Conservation (phyloP, 2,329 filamentous ascomycete species). For the Dactylellina cionopaga region DNA sequence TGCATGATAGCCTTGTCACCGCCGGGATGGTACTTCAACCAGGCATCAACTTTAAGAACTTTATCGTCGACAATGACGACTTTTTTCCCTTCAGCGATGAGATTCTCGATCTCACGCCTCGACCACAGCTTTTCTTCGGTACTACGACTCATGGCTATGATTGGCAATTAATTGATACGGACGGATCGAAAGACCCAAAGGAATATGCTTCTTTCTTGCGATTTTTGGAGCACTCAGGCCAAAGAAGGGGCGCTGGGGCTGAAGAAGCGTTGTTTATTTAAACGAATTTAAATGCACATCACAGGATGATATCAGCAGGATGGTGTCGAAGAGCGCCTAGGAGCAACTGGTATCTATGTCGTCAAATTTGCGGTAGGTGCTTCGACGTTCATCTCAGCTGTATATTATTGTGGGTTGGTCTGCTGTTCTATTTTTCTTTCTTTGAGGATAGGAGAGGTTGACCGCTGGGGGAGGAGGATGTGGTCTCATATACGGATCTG, state of each 20-base stretch:
- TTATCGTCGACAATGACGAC: constrained; percentile 83
- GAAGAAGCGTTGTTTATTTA: constrained; percentile 44
- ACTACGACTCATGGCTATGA: constrained; percentile 47
- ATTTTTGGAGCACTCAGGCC: constrained; percentile 8
- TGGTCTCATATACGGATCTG: constrained; percentile 47
- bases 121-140: constrained; percentile 67
- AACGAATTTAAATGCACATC: constrained; percentile 33
- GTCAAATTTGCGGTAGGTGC: too few species aligned
- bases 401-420: constrained; percentile 29
- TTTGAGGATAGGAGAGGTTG: constrained; percentile 7
- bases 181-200: constrained; percentile 18
- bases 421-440: constrained; percentile 38
- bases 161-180: constrained; percentile 49
- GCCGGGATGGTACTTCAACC: constrained; percentile 89
- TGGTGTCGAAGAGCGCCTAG: neutral
- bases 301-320: constrained; percentile 3
- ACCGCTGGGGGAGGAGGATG: constrained; percentile 32
- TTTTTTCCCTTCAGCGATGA: constrained; percentile 82
- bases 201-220: neutral
- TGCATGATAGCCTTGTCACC: constrained; percentile 90
- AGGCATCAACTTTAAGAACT: constrained; percentile 87
- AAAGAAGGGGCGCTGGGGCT: constrained; percentile 23
- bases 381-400: too few species aligned
- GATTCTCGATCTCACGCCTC: constrained; percentile 75
- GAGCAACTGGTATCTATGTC: constrained; percentile 13